Evolutionary conservation across 2,329 filamentous ascomycete species (phyloP).

Genomic region (Lasiodiplodia citricola): DNA sequence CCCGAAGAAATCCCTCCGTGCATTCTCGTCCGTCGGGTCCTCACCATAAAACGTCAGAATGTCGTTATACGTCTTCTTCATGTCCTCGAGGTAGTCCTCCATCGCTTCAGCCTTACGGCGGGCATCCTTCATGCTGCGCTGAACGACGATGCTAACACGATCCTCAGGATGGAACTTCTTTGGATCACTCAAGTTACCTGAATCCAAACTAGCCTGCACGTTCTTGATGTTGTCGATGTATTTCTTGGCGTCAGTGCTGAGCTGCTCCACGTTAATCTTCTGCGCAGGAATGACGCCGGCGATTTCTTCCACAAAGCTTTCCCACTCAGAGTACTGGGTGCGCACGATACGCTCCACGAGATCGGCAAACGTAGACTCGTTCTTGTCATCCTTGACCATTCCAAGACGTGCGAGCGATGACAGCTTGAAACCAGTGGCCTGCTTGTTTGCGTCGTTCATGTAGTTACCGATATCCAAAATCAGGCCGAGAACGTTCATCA

Average conservation of each 20-base stretch:
- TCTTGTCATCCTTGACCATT: constrained; percentile 99
- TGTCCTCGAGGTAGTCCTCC: constrained; percentile 90
- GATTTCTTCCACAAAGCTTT: constrained; percentile 86
- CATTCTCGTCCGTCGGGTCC: constrained; percentile 87
- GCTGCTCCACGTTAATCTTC: constrained; percentile 93
- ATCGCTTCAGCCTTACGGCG: constrained; percentile 95
- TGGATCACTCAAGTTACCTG: constrained; percentile 91
- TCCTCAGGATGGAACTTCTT: constrained; percentile 99
- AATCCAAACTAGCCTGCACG: constrained; percentile 88
- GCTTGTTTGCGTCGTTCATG: constrained; percentile 99
- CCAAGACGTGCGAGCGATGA: constrained; percentile 89
- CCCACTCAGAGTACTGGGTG: constrained; percentile 96
- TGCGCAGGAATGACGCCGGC: constrained; percentile 75
- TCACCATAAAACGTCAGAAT: constrained; percentile 98
- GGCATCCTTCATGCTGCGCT: constrained; percentile 95
- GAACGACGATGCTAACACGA: constrained; percentile 87
- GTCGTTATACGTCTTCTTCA: constrained; percentile 88
- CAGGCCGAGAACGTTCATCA: constrained; percentile 95
- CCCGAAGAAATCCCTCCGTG: constrained; percentile 92
- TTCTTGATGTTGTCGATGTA: constrained; percentile 97
- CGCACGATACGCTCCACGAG: constrained; percentile 95
- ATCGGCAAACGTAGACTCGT: constrained; percentile 94
- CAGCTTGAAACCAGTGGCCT: constrained; percentile 96
- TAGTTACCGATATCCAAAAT: constrained; percentile 99
- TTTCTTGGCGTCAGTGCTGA: constrained; percentile 82